Evolutionary conservation across 306 rosid genomes (phyloP).

Genomic region (Vachellia collinsii): DNA sequence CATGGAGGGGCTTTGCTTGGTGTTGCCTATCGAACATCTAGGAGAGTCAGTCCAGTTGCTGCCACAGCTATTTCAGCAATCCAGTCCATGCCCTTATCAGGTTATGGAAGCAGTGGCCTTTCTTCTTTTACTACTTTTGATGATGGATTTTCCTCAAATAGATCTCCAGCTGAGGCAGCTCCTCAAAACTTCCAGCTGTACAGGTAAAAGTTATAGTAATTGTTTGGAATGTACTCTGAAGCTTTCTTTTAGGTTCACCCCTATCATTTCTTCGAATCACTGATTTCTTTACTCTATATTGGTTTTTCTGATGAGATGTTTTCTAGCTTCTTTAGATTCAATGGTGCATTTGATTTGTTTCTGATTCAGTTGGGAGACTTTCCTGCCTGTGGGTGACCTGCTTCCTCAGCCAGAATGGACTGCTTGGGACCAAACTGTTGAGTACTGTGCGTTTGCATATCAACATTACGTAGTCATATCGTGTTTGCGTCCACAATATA

Average conservation of each 20-base stretch:
- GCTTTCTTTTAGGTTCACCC: conserved; percentile 21
- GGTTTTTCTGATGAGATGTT: conserved; percentile 6
- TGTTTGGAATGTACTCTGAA: not conserved
- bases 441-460: conserved; percentile 96
- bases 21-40: conserved; percentile 91
- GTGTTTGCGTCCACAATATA: conserved; percentile 92
- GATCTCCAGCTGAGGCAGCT: conserved; percentile 78
- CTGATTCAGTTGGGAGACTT: conserved; percentile 93
- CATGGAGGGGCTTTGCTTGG: conserved; percentile 99
- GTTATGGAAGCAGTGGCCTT: conserved; percentile 83
- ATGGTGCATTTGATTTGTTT: conserved; percentile 26
- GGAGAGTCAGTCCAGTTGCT: conserved; percentile 88
- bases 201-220: conserved; percentile 53
- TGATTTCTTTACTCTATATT: conserved; percentile 23
- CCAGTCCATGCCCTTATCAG: conserved; percentile 97
- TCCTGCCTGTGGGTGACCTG: conserved; percentile 92
- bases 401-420: conserved; percentile 99
- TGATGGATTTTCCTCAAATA: conserved; percentile 79
- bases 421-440: conserved; percentile 98
- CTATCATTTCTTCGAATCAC: conserved; percentile 10
- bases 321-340: not conserved
- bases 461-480: conserved; percentile 91
- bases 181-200: conserved; percentile 93
- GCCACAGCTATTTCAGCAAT: conserved; percentile 98
- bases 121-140: conserved; percentile 91